These are phyloP conservation scores for Scytalidium lignicola DNA, from an alignment of 2,329 filamentous ascomycete species.

Conservation along the genomic window DNA sequence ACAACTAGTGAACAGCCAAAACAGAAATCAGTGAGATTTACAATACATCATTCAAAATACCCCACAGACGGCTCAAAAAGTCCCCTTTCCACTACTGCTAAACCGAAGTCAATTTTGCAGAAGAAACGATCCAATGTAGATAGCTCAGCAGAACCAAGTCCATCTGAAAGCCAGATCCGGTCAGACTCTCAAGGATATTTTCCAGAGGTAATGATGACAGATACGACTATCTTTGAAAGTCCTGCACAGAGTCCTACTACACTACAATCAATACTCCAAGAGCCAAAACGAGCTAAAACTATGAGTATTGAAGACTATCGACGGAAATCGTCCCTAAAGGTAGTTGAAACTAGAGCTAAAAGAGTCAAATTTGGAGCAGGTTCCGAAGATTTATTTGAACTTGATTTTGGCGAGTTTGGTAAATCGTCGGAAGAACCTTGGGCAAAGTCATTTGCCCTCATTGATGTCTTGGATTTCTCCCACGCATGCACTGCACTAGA, in stretches of 20 bases:
- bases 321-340: slow-evolving; percentile 5
- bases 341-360: slow-evolving; percentile 10
- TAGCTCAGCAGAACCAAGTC: not conserved
- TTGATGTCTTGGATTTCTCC: slow-evolving; percentile 14
- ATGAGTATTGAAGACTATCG: slow-evolving; percentile 12
- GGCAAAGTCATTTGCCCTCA: slow-evolving; percentile 8
- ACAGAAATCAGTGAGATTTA: not conserved
- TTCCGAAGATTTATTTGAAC: slow-evolving; percentile 4
- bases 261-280: not conserved
- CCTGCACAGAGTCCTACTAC: not conserved
- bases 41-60: not conserved
- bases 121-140: not conserved
- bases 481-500: slow-evolving; percentile 21
- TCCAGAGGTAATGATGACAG: not conserved
- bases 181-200: not conserved
- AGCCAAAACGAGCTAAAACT: slow-evolving; percentile 3
- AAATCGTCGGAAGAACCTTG: slow-evolving; percentile 6
- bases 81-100: not conserved
- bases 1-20: not conserved
- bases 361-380: slow-evolving; percentile 16
- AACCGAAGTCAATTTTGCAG: not conserved
- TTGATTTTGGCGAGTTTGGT: slow-evolving; percentile 16
- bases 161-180: not conserved
- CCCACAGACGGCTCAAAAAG: not conserved
- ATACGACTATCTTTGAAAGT: not conserved